Evolutionary conservation across 2,329 filamentous ascomycete species (phyloP).

Genomic region (Escovopsis sp.): DNA sequence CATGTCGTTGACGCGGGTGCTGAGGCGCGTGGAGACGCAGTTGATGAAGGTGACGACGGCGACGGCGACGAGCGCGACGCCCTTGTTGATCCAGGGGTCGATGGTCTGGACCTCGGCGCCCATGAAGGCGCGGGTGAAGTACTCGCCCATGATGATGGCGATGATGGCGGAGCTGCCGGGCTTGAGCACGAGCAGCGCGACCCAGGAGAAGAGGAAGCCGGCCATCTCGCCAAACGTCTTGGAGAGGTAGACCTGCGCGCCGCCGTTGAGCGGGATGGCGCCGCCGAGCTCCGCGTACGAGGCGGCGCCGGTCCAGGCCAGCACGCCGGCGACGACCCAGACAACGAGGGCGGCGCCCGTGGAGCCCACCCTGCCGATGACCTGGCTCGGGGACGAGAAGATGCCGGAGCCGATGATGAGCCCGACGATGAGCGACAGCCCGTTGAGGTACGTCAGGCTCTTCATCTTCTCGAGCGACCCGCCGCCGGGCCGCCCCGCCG

Average conservation of each 20-base stretch:
- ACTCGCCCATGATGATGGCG: conserved; percentile 95
- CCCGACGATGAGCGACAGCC: conserved; percentile 77
- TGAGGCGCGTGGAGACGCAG: conserved; percentile 78
- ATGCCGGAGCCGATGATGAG: conserved; percentile 94
- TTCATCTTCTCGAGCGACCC: conserved; percentile 90
- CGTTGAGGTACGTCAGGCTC: conserved; percentile 87
- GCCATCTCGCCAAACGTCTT: conserved; percentile 93
- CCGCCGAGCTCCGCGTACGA: conserved; percentile 94
- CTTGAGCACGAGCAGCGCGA: conserved; percentile 84
- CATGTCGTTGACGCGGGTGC: conserved; percentile 73
- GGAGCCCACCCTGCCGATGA: conserved; percentile 82
- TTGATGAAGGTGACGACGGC: conserved; percentile 70
- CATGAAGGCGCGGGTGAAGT: conserved; percentile 75
- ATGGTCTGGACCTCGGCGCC: conserved; percentile 73
- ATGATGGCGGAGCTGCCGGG: conserved; percentile 90
- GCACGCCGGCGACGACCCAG: conserved; percentile 77
- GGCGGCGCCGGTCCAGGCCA: conserved; percentile 91
- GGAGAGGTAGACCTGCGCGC: conserved; percentile 81
- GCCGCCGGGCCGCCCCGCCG: conserved; percentile 29
- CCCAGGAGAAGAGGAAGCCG: conserved; percentile 95
- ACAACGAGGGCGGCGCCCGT: conserved; percentile 82
- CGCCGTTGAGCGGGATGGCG: conserved; percentile 89
- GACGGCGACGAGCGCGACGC: conserved; percentile 65
- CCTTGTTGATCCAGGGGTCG: conserved; percentile 82
- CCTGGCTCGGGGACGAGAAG: conserved; percentile 86